phyloP scores from a whole-genome alignment of 768 basidiomycete genomes.

The Daedaleopsis sinensis region DNA sequence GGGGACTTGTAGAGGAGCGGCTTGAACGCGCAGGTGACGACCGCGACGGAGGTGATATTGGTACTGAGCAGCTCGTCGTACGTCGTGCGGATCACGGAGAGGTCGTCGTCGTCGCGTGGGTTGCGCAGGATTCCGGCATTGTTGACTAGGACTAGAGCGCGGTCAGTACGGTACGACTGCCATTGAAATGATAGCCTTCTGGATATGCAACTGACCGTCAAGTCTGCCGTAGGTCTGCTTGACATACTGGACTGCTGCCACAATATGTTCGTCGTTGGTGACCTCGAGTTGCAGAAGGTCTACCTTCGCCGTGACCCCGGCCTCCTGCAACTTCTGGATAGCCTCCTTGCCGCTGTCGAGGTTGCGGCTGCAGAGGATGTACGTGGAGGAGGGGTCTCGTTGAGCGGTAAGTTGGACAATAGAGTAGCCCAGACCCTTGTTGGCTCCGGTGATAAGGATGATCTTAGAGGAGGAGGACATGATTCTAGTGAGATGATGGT shows the following conservation, averaged over 20 bases:
- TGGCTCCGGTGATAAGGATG: not conserved
- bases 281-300: constrained; percentile 3
- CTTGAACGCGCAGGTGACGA: not conserved
- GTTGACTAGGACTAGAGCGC: not conserved
- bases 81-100: not conserved
- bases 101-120: not conserved
- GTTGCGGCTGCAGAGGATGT: constrained; percentile 1
- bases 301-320: not conserved
- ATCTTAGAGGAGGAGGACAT: constrained; percentile 1
- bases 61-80: not conserved
- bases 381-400: not conserved
- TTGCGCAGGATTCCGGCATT: constrained; percentile 1
- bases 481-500: not conserved
- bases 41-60: constrained; percentile 2
- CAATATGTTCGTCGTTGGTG: constrained; percentile 1
- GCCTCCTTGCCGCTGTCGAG: not conserved
- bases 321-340: constrained; percentile 1
- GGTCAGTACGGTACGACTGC: not conserved
- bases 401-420: not conserved
- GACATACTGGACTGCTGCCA: not conserved
- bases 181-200: too few species aligned
- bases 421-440: not conserved
- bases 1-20: not conserved
- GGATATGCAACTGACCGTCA: not conserved
- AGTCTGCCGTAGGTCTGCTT: not conserved